Evolutionary conservation across 1,284 basidiomycete genomes (phyloP).

Genomic region (Mycena sp.): DNA sequence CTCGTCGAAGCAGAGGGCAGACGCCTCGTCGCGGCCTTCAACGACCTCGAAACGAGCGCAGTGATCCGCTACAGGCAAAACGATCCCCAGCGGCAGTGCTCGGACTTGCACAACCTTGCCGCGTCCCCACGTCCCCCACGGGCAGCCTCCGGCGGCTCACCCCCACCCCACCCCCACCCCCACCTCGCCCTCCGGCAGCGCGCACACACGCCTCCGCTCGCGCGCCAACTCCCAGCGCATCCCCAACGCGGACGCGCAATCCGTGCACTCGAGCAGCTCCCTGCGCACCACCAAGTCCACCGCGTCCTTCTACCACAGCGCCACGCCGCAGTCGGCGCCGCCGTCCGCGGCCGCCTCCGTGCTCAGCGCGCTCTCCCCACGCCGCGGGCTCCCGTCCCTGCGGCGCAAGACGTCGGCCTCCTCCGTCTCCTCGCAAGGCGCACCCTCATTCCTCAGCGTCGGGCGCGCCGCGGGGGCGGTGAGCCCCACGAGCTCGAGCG

Average conservation of each 20-base stretch:
- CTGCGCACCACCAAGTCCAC: constrained; percentile 41
- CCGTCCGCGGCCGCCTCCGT: constrained; percentile 26
- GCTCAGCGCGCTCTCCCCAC: constrained; percentile 34
- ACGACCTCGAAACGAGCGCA: constrained; percentile 69
- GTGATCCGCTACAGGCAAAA: constrained; percentile 26
- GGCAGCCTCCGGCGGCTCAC: neutral
- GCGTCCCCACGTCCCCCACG: neutral
- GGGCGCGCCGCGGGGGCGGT: constrained; percentile 10
- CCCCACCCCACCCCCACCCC: neutral
- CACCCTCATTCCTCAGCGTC: constrained; percentile 26
- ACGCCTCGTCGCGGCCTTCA: constrained; percentile 74
- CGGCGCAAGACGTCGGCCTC: constrained; percentile 58
- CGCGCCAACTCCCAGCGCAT: constrained; percentile 4
- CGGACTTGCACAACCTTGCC: neutral
- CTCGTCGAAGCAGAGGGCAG: constrained; percentile 71
- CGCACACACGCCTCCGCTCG: neutral
- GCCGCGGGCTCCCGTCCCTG: constrained; percentile 34
- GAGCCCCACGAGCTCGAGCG: constrained; percentile 36
- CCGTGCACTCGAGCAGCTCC: constrained; percentile 55
- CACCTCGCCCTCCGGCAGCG: neutral
- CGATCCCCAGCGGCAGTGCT: constrained; percentile 14
- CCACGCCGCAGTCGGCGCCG: constrained; percentile 1
- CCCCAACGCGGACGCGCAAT: constrained; percentile 32
- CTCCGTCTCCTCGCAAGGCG: constrained; percentile 44
- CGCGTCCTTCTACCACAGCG: constrained; percentile 19